Conservation (phyloP, 1,284 basidiomycete genomes). For the Irpex sp. region DNA sequence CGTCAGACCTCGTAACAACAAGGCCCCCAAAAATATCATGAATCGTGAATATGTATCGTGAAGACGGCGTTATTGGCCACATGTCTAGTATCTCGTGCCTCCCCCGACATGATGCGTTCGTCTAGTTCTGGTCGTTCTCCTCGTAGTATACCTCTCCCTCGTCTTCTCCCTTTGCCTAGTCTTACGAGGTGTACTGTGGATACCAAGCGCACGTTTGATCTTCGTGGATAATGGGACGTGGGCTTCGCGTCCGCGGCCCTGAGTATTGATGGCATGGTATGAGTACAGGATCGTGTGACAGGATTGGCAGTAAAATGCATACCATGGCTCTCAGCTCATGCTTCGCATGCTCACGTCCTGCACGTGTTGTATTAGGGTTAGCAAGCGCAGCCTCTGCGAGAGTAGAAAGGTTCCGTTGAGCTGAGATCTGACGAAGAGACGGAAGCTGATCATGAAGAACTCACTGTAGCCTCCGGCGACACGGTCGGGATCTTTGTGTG, state of each 20-base stretch:
- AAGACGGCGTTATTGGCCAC: not conserved
- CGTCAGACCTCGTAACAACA: too few relatives aligned
- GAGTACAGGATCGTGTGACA: not conserved
- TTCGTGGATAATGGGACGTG: constrained; percentile 48
- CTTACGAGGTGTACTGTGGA: constrained; percentile 36
- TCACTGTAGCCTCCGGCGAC: constrained; percentile 45
- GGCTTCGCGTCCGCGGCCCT: constrained; percentile 34
- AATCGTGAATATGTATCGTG: too few relatives aligned
- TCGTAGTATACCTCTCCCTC: not conserved
- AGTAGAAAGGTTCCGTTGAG: not conserved
- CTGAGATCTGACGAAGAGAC: not conserved
- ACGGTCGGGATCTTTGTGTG: constrained; percentile 36
- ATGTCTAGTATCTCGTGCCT: not conserved
- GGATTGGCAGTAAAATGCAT: constrained; percentile 11
- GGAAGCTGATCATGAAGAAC: constrained; percentile 12
- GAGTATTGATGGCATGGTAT: not conserved
- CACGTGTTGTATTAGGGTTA: constrained; percentile 43
- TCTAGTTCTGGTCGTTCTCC: not conserved
- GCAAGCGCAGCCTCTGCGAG: constrained; percentile 39
- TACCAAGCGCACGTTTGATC: constrained; percentile 45
- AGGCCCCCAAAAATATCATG: too few relatives aligned
- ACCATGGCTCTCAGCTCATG: constrained; percentile 43
- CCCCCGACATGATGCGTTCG: not conserved
- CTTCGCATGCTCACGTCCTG: constrained; percentile 41
- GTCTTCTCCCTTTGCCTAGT: constrained; percentile 1